A percentile compares a stretch with the other conserved stretches of the same genome.
These are phyloP conservation scores for Podila verticillata DNA, from an alignment of 192 early-diverging fungal species.

Conservation along the genomic window DNA sequence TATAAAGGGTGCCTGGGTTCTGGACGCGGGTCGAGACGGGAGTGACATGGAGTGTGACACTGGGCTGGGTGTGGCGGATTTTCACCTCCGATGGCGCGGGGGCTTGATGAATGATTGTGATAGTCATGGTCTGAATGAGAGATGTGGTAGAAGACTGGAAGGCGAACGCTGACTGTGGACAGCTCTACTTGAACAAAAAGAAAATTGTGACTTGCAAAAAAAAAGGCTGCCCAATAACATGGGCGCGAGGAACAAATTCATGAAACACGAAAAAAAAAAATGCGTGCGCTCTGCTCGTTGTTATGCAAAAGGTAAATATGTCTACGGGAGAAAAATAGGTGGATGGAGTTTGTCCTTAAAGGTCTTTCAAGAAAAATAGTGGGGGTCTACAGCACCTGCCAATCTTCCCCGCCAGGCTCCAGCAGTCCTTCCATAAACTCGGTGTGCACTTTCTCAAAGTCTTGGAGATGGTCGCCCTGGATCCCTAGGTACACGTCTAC, in stretches of 20 bases:
- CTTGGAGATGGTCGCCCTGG: constrained; percentile 38
- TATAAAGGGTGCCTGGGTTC: constrained; percentile 47
- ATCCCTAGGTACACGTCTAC: constrained; percentile 48
- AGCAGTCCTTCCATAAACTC: constrained; percentile 47
- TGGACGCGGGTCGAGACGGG: constrained; percentile 36
- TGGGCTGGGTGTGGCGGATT: constrained; percentile 40
- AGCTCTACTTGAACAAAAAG: not conserved
- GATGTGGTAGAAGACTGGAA: not conserved
- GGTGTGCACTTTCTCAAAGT: constrained; percentile 40
- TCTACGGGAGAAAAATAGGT: too few relatives aligned
- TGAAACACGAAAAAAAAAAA: too few relatives aligned
- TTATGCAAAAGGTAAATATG: not conserved
- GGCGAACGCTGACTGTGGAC: not conserved
- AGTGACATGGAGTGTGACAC: constrained; percentile 41
- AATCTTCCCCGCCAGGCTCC: constrained; percentile 8
- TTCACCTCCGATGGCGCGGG: constrained; percentile 20
- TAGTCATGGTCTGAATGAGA: constrained; percentile 25
- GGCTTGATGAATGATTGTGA: constrained; percentile 45
- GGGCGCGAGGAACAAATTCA: not conserved
- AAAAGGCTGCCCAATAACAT: not conserved
- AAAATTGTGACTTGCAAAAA: constrained; percentile 6
- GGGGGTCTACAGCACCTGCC: not conserved
- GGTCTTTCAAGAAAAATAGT: too few relatives aligned
- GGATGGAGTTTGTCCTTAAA: too few relatives aligned
- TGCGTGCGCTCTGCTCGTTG: not conserved